A percentile compares a stretch with the other conserved stretches of the same genome.
phyloP scores from a whole-genome alignment of 805 yeast genomes.

The Yamadazyma olivae region DNA sequence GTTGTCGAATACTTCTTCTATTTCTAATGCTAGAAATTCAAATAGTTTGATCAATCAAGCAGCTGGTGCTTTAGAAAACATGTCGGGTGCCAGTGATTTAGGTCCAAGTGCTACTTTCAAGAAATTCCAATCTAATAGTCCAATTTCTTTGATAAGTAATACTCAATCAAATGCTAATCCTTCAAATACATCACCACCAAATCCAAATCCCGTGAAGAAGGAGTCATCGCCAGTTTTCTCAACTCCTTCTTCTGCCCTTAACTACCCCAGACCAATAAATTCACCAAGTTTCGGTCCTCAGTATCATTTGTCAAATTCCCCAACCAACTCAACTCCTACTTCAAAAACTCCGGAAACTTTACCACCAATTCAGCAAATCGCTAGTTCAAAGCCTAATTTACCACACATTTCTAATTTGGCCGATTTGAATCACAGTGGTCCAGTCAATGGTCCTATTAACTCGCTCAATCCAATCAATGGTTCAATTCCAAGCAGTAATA shows the following conservation, averaged over 20 bases:
- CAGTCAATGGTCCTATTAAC: not conserved
- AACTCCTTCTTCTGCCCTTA: conserved; percentile 37
- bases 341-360: conserved; percentile 13
- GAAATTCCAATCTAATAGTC: conserved; percentile 15
- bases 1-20: conserved; percentile 48
- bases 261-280: conserved; percentile 12
- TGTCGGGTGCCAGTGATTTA: conserved; percentile 33
- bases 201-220: conserved; percentile 10
- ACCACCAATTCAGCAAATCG: conserved; percentile 25
- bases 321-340: not conserved
- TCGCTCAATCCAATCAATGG: not conserved
- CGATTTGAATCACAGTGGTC: not conserved
- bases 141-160: conserved; percentile 34
- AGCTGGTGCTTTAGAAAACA: conserved; percentile 43
- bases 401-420: conserved; percentile 20
- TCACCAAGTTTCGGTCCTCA: conserved; percentile 49
- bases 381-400: conserved; percentile 17
- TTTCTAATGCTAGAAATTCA: conserved; percentile 36
- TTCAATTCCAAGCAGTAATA: not conserved
- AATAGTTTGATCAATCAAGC: conserved; percentile 20
- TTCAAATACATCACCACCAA: not conserved
- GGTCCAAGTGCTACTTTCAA: conserved; percentile 44
- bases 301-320: conserved; percentile 20
- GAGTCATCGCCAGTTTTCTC: conserved; percentile 20
- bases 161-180: conserved; percentile 7